Conservation (phyloP, 257 asterid species). For the Penstemon eatonii region DNA sequence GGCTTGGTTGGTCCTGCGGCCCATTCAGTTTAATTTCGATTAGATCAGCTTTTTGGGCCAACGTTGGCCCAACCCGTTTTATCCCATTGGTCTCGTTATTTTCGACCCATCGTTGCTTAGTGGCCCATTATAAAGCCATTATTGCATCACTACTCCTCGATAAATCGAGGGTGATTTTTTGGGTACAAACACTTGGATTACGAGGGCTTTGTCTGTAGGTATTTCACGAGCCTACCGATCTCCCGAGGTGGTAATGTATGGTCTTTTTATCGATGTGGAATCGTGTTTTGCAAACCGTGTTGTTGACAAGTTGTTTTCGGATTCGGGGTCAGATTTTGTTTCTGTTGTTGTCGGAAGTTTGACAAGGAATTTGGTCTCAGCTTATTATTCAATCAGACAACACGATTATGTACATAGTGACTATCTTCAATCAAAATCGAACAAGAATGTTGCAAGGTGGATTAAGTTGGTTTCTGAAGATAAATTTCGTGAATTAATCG, state of each 20-base stretch:
- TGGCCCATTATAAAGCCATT: too few relatives aligned
- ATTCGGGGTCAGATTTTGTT: constrained; percentile 69
- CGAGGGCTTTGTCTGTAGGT: constrained; percentile 57
- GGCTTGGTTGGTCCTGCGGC: too few relatives aligned
- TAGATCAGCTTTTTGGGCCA: too few relatives aligned
- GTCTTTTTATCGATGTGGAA: neutral
- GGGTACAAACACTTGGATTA: too few relatives aligned
- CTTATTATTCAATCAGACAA: constrained; percentile 25
- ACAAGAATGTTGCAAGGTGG: constrained; percentile 37
- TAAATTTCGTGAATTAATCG: constrained; percentile 54
- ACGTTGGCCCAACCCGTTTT: too few relatives aligned
- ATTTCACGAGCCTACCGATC: constrained; percentile 41
- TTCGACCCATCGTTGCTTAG: too few relatives aligned
- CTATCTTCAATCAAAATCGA: constrained; percentile 4
- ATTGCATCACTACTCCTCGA: too few relatives aligned
- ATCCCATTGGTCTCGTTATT: too few relatives aligned
- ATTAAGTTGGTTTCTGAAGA: constrained; percentile 44
- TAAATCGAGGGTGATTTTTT: too few relatives aligned
- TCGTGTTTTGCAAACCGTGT: constrained; percentile 36
- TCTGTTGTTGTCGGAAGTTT: constrained; percentile 77
- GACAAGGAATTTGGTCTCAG: constrained; percentile 53
- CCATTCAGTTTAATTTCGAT: too few relatives aligned
- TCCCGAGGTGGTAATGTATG: constrained; percentile 20
- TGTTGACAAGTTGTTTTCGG: constrained; percentile 53
- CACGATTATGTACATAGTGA: neutral